Base-by-base conservation (phyloP, 177 flowering plant species). In the Vitis hybrid region DNA sequence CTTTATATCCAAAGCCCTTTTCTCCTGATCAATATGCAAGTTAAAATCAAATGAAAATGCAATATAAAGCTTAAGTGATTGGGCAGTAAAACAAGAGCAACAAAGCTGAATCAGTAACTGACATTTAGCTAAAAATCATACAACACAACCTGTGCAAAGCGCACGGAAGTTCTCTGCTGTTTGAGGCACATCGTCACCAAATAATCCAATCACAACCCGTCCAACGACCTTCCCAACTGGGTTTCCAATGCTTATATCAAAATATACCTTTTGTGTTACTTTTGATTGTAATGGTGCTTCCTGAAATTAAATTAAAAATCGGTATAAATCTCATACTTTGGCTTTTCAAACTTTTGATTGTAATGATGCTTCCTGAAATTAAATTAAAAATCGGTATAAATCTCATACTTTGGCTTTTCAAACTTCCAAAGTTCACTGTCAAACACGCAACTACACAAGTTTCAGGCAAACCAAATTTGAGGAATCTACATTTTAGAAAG, bases 81-180 rank as follows among this genome's bases (percentile, higher is more conserved):
- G 33, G 19, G 26, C 7, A 26, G 39, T 1, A 10, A 29, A 51
- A 11, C 8, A 14, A 48, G 18, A 62, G 51, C 45, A 18, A 62
- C 63, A n/a, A 31, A 51, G 55, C 14, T 10, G 7, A 59, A 19
- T 11, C 29, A 60, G 8, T 18, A 14, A 56, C 29, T 7, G 31
- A 62, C 14, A 9, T 29, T 7, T 16, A 48, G 66, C 22, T 10
- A 33, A 57, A 63, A 55, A 66, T n/a, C 6, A 45, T 15, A 16
- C 2, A 10, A 64, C 18, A 22, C 3, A 64, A 93, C 99, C 99
- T 82, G 95, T 92, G 83, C 98, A 96, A 29, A 95, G 78, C 63
- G 99, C 99, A 51, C 98, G 91, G 82, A 95, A 95, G 53, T 91
- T 95, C 81, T 93, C 98, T 1, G 83, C 90, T 5, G 99, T 95